phyloP scores from a whole-genome alignment of 177 flowering plant species.

The Vitis hybrid region DNA sequence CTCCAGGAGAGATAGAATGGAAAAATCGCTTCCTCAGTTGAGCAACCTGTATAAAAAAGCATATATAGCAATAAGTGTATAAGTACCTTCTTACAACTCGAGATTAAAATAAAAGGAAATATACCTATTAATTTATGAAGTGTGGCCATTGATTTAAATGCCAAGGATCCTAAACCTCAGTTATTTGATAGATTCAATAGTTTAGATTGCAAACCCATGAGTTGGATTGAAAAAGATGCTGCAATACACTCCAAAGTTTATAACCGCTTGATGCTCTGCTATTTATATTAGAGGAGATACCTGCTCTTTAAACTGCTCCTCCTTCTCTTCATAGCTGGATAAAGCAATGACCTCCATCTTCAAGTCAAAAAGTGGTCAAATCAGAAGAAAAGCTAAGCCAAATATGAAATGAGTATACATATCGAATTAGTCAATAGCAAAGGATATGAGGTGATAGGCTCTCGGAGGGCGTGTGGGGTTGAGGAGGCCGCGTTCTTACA shows the following conservation, averaged over 20 bases:
- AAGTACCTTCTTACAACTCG: too few species aligned
- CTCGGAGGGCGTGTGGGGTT: not conserved
- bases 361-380: not conserved
- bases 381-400: not conserved
- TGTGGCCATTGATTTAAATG: too few species aligned
- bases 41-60: slow-evolving; percentile 14
- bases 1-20: slow-evolving; percentile 10
- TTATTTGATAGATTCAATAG: not conserved
- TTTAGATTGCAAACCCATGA: too few species aligned
- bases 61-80: not conserved
- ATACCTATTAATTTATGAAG: too few species aligned
- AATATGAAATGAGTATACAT: not conserved
- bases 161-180: too few species aligned
- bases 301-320: slow-evolving; percentile 35
- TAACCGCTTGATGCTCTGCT: too few species aligned
- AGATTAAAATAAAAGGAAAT: too few species aligned
- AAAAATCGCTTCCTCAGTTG: slow-evolving; percentile 11
- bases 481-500: slow-evolving; percentile 11
- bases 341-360: slow-evolving; percentile 36
- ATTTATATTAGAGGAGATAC: slow-evolving; percentile 8
- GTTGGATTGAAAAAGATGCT: too few species aligned
- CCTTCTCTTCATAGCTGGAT: slow-evolving; percentile 35
- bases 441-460: not conserved
- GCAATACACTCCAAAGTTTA: too few species aligned
- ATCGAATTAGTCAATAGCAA: not conserved